Base-by-base conservation (phyloP, 176 grass and related monocot species). In the Carex scoparia region DNA sequence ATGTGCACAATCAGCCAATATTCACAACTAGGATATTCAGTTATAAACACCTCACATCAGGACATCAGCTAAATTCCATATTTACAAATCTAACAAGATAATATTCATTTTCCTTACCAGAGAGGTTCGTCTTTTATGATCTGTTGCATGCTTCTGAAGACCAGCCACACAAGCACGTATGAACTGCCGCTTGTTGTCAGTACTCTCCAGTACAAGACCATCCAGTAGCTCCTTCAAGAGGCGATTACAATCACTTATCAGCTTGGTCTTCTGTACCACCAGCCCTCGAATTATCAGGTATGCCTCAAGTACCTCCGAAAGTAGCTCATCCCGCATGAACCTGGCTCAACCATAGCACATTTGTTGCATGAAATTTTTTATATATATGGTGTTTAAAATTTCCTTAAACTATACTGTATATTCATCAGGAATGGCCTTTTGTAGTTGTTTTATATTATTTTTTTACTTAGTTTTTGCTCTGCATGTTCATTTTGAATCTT, bases 201-300 rank as follows among this genome's bases (percentile, higher is more conserved):
- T 90, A 83, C 86, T 98, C 87, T 98, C 95, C 19, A 95, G 33
- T 49, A 98, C 91, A 76, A 98, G 90, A 84, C 89, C 89, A 86
- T 98, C 95, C 62, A 98, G 91, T 76, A 98, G 91, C 49, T 98
- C 95, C 82, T 95, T 98, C 83, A 98, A 79, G 85, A 94, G 91
- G 46, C 86, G 85, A 79, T 91, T 98, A 84, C 95, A 98, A 81
- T 98, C 95, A 79, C 89, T 93, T 87, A 98, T 98, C 79, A 98
- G 85, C 86, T 98, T 98, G 40, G 93, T 98, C 87, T 98, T 98
- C 74, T 98, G 95, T 62, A 98, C 92, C 88, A 98, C 89, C 65
- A 98, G 85, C 53, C 95, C 95, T 81, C 93, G 88, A 83, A 98
- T 95, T 82, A 95, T 90, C 77, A 98, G 79, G 87, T 93, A 93